Percentiles rank a stretch among this genome's conserved stretches.
phyloP scores from a whole-genome alignment of 495 filamentous ascomycete species.

The Parachaetomium inaequale region DNA sequence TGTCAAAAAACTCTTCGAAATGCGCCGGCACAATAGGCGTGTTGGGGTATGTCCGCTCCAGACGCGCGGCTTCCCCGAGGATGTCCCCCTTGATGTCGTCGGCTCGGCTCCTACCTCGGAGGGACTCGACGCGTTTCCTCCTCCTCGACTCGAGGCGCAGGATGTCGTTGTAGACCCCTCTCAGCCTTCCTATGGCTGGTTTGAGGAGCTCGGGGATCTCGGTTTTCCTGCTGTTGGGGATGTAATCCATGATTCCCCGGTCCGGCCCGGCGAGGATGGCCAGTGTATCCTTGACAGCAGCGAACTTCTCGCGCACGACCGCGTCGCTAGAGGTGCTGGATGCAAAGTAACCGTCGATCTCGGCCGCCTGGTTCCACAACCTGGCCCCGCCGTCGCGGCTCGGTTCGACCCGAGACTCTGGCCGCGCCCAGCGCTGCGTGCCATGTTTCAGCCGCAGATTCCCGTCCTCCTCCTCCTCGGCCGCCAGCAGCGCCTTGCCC shows the following conservation, averaged over 20 bases:
- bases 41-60: constrained; percentile 83
- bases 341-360: constrained; percentile 84
- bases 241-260: constrained; percentile 76
- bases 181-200: constrained; percentile 66
- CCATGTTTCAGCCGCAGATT: constrained; percentile 73
- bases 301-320: constrained; percentile 73
- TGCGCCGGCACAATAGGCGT: constrained; percentile 76
- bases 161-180: constrained; percentile 77
- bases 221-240: constrained; percentile 76
- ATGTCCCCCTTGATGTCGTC: constrained; percentile 90
- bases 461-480: constrained; percentile 81
- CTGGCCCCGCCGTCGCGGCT: constrained; percentile 62
- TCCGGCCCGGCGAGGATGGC: constrained; percentile 72
- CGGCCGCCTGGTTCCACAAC: constrained; percentile 67
- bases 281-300: constrained; percentile 68
- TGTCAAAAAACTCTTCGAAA: constrained; percentile 88
- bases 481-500: constrained; percentile 67
- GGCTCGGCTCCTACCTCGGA: constrained; percentile 71
- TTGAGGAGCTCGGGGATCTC: constrained; percentile 78
- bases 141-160: constrained; percentile 73
- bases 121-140: constrained; percentile 66
- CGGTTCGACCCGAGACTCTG: constrained; percentile 53
- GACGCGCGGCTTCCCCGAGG: constrained; percentile 71
- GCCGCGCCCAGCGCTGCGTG: constrained; percentile 79
- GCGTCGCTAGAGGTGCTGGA: constrained; percentile 80